These are phyloP conservation scores for Volvox reticuliferus DNA, from an alignment of 139 green algal genomes.

Conservation along the genomic window DNA sequence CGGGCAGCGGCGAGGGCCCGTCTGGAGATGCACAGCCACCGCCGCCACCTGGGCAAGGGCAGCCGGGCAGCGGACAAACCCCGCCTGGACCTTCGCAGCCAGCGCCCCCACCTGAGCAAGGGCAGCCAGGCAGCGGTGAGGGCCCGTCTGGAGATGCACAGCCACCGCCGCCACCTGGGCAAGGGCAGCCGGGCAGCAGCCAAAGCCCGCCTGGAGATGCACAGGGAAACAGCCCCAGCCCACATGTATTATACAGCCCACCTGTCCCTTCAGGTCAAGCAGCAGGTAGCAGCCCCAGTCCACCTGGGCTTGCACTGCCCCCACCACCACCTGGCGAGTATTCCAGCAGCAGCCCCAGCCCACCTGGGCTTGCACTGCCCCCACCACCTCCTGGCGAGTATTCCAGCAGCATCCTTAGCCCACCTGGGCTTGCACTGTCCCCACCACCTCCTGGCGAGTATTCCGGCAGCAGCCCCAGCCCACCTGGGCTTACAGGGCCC, in stretches of 20 bases:
- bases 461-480: not conserved
- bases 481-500: too few species aligned
- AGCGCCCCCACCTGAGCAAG: not conserved
- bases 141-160: not conserved
- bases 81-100: not conserved
- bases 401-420: not conserved
- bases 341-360: not conserved
- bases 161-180: not conserved
- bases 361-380: not conserved
- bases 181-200: not conserved
- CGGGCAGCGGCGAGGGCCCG: not conserved
- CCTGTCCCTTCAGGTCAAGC: not conserved
- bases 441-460: too few species aligned
- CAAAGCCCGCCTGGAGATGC: not conserved
- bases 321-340: not conserved
- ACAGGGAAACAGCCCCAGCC: not conserved
- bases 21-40: not conserved
- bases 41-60: not conserved
- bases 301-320: not conserved
- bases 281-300: not conserved
- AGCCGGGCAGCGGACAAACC: not conserved
- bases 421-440: not conserved
- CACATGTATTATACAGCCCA: not conserved
- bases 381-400: not conserved
- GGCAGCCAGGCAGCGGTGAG: not conserved